phyloP scores from a whole-genome alignment of 257 asterid species.

The Lavandula angustifolia region DNA sequence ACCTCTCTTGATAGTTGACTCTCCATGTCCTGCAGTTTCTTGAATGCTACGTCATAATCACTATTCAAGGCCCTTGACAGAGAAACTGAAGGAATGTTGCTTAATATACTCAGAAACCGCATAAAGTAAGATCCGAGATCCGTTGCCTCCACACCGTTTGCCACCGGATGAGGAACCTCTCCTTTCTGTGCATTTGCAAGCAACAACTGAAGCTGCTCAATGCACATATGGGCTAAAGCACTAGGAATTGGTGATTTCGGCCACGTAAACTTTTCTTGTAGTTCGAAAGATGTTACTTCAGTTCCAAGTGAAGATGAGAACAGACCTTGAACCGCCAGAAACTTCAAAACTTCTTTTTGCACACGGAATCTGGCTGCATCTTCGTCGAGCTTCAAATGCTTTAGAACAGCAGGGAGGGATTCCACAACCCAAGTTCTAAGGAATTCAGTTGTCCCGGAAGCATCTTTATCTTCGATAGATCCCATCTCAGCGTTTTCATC shows the following conservation, averaged over 20 bases:
- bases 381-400: constrained; percentile 69
- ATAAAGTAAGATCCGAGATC: too few relatives aligned
- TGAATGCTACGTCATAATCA: constrained; percentile 80
- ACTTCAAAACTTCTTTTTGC: constrained; percentile 83
- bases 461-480: constrained; percentile 76
- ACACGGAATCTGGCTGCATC: constrained; percentile 69
- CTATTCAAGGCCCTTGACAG: constrained; percentile 62
- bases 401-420: constrained; percentile 61
- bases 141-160: too few relatives aligned
- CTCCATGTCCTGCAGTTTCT: constrained; percentile 73
- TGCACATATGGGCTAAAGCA: constrained; percentile 77
- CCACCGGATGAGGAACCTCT: too few relatives aligned
- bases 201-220: constrained; percentile 86
- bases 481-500: constrained; percentile 96
- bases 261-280: constrained; percentile 88
- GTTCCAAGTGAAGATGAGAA: constrained; percentile 91
- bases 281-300: constrained; percentile 94
- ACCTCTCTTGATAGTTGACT: constrained; percentile 80
- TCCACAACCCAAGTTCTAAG: too few relatives aligned
- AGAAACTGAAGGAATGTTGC: constrained; percentile 93
- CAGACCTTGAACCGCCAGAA: constrained; percentile 92
- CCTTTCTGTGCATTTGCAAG: constrained; percentile 82
- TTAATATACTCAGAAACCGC: constrained; percentile 66
- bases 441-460: constrained; percentile 48
- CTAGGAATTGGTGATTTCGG: too few relatives aligned